A percentile compares a stretch with the other conserved stretches of the same genome.
These are phyloP conservation scores for Quercus lobata DNA, from an alignment of 331 rosid species.

Conservation along the genomic window DNA sequence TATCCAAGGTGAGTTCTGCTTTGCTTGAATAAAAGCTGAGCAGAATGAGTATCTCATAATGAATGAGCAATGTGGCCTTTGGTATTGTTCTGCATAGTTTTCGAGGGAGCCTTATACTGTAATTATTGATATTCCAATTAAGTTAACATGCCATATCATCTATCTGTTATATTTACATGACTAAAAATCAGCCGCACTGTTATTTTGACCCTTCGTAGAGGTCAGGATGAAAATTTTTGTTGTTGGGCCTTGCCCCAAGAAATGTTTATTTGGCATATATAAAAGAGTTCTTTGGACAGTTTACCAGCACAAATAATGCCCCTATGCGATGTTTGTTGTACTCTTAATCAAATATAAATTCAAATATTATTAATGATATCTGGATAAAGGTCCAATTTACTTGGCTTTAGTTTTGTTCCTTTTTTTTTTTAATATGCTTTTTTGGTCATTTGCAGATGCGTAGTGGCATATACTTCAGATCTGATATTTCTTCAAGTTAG, in stretches of 20 bases:
- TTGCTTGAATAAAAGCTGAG: background rate
- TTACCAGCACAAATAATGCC: background rate
- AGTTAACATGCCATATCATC: background rate
- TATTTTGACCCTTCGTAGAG: background rate
- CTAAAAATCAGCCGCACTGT: background rate
- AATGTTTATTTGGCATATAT: background rate
- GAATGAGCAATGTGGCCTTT: background rate
- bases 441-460: conserved; percentile 54
- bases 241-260: background rate
- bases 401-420: background rate
- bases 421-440: background rate
- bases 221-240: background rate
- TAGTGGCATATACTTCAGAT: conserved; percentile 90
- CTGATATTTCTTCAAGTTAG: conserved; percentile 70
- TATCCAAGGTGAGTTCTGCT: conserved; percentile 4
- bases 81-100: background rate
- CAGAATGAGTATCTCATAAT: background rate
- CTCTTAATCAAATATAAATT: background rate
- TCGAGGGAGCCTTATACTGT: background rate
- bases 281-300: background rate
- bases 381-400: background rate
- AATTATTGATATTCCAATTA: background rate
- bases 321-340: background rate
- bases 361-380: background rate
- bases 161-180: background rate